Evolutionary conservation across 257 asterid genomes (phyloP).

Genomic region (Forsythia suspensa): DNA sequence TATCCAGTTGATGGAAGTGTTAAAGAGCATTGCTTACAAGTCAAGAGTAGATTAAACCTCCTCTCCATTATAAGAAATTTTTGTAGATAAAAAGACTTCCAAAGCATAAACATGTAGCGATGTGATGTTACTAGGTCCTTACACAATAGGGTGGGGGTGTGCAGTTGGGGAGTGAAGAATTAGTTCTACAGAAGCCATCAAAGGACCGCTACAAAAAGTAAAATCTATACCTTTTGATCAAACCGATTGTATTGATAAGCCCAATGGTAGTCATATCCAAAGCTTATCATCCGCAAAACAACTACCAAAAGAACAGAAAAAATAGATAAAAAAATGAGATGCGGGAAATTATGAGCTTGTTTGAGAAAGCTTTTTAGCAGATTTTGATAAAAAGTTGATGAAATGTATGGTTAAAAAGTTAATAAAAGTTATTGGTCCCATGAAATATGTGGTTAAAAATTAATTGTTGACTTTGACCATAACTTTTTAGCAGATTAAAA

Average conservation of each 20-base stretch:
- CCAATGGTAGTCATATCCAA: conserved; percentile 95
- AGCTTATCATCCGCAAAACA: conserved; percentile 96
- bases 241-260: conserved; percentile 49
- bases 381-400: no score
- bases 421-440: no score
- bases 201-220: conserved; percentile 16
- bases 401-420: no score
- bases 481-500: no score
- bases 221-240: conserved; percentile 65
- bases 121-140: conserved; percentile 11
- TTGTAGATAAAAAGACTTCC: background rate
- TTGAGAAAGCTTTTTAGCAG: no score
- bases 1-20: background rate
- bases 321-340: background rate
- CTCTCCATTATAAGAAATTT: conserved; percentile 1
- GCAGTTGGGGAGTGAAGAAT: background rate
- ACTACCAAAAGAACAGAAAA: conserved; percentile 48
- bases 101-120: conserved; percentile 8
- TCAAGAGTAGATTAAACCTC: conserved; percentile 1
- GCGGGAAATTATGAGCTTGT: background rate
- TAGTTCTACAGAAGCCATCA: background rate
- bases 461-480: no score
- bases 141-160: background rate
- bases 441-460: no score
- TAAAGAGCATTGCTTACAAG: background rate